Percentiles rank a stretch among this genome's conserved stretches.
Evolutionary conservation across 768 basidiomycete genomes (phyloP).

Genomic region (Mycena venus): DNA sequence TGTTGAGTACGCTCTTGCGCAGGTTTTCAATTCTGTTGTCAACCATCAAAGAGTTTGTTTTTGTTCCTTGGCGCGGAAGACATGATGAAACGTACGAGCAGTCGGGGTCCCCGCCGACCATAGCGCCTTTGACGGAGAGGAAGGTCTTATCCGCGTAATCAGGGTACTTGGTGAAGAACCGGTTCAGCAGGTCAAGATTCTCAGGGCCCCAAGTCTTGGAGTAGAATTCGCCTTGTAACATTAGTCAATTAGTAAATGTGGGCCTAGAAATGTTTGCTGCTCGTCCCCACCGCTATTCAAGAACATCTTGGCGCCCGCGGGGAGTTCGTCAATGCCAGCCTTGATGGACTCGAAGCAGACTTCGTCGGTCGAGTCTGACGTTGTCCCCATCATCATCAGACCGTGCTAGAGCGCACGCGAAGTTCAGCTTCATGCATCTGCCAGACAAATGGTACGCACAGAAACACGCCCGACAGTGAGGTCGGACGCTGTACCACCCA

Average conservation of each 20-base stretch:
- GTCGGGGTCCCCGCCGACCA: slow-evolving; percentile 1
- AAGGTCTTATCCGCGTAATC: slow-evolving; percentile 41
- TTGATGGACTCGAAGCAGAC: slow-evolving; percentile 75
- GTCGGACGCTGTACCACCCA: slow-evolving; percentile 54
- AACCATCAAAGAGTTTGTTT: neutral
- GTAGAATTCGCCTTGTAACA: neutral
- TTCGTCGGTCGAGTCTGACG: slow-evolving; percentile 65
- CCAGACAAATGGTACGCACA: slow-evolving; percentile 41
- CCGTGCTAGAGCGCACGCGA: slow-evolving; percentile 25
- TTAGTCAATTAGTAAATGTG: neutral
- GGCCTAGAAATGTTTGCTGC: neutral
- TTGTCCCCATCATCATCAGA: slow-evolving; percentile 46
- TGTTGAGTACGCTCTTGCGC: slow-evolving; percentile 55
- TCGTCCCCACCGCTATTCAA: slow-evolving; percentile 51
- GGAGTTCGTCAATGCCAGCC: slow-evolving; percentile 59
- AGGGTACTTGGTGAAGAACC: slow-evolving; percentile 61
- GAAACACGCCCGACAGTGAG: slow-evolving; percentile 54
- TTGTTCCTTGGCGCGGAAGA: neutral
- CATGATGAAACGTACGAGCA: slow-evolving; percentile 10
- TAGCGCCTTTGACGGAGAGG: neutral
- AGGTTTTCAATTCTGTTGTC: slow-evolving; percentile 16
- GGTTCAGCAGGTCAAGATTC: slow-evolving; percentile 56
- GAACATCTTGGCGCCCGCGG: slow-evolving; percentile 60
- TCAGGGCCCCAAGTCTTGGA: neutral
- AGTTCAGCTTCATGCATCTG: neutral